Conservation (phyloP, 2,329 filamentous ascomycete species). For the Nemania diffusa region DNA sequence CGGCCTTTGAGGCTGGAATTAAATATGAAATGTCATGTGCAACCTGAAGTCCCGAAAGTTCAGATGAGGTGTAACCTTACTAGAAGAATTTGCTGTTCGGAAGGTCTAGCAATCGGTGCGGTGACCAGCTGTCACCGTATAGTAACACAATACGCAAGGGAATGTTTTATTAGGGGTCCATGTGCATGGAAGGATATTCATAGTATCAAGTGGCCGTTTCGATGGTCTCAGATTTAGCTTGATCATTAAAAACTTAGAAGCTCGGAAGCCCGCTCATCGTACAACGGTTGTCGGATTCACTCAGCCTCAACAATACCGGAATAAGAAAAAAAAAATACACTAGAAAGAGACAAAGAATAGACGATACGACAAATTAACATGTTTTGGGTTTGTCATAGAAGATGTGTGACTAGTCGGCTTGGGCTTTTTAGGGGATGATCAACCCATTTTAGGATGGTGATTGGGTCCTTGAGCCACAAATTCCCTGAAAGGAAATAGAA, state of each 20-base stretch:
- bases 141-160: neutral
- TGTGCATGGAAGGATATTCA: neutral
- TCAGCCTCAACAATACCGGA: neutral
- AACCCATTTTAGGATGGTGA: neutral
- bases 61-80: constrained; percentile 18
- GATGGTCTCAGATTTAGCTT: constrained; percentile 7
- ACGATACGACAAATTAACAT: constrained; percentile 5
- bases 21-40: constrained; percentile 13
- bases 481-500: no score
- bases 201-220: constrained; percentile 5
- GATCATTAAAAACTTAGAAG: neutral
- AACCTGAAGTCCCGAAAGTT: constrained; percentile 2
- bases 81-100: constrained; percentile 1
- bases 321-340: neutral
- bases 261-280: constrained; percentile 7
- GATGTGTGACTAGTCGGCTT: constrained; percentile 3
- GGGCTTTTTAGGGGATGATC: neutral
- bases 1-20: neutral
- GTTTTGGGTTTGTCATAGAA: neutral
- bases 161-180: neutral
- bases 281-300: constrained; percentile 10
- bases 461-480: neutral
- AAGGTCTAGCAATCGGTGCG: neutral
- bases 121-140: neutral
- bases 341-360: no score